Evolutionary conservation across 2,329 filamentous ascomycete species (phyloP).

Genomic region (Dactylellina haptotyla): DNA sequence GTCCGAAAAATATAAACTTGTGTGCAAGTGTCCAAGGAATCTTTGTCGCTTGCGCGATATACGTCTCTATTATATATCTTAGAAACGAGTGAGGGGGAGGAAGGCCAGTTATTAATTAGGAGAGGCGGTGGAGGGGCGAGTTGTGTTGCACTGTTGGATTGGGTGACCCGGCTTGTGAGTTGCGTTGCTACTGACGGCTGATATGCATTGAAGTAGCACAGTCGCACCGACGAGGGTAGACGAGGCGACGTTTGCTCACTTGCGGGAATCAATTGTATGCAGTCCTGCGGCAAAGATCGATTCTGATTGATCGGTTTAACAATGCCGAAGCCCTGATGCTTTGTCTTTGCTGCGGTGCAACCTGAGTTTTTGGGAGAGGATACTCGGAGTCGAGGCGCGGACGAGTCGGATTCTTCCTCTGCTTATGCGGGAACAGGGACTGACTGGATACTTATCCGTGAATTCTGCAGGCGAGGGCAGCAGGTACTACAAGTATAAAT

Average conservation of each 20-base stretch:
- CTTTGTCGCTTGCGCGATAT: conserved; percentile 40
- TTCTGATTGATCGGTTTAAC: conserved; percentile 33
- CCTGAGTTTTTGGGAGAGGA: conserved; percentile 17
- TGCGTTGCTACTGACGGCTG: conserved; percentile 41
- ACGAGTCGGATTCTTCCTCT: conserved; percentile 37
- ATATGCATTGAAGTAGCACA: conserved; percentile 50
- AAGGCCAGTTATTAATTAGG: not conserved
- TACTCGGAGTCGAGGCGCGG: conserved; percentile 29
- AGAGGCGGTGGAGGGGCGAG: conserved; percentile 19
- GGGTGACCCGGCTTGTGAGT: conserved; percentile 5
- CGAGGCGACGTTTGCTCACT: not conserved
- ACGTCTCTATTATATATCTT: conserved; percentile 21
- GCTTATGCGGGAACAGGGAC: not conserved
- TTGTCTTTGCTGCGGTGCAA: conserved; percentile 40
- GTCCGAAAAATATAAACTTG: conserved; percentile 41
- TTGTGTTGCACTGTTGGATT: too few relatives aligned
- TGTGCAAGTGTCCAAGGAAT: conserved; percentile 10
- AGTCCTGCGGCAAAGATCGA: conserved; percentile 35
- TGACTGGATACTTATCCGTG: conserved; percentile 9
- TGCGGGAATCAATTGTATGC: not conserved
- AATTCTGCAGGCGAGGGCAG: conserved; percentile 47
- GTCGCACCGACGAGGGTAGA: conserved; percentile 25
- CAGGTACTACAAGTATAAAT: conserved; percentile 34
- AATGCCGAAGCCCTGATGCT: conserved; percentile 11
- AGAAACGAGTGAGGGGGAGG: conserved; percentile 30